Percentiles rank a stretch among this genome's conserved stretches.
phyloP scores from a whole-genome alignment of 2,329 filamentous ascomycete species.

The Apiospora rasikravindrae region DNA sequence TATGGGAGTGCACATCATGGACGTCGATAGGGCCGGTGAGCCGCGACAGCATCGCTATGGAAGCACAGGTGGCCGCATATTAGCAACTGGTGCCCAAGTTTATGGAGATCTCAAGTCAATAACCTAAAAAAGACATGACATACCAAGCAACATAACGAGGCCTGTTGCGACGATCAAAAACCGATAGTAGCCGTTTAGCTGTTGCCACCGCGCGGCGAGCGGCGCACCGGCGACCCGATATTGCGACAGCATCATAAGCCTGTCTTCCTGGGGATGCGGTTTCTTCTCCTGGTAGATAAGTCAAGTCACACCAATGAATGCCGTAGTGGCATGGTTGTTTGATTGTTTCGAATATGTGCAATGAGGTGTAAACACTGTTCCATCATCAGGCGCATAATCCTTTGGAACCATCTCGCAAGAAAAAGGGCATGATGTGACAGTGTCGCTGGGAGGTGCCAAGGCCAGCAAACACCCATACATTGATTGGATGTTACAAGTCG shows the following conservation, averaged over 20 bases:
- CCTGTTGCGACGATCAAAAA: background rate
- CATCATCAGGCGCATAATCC: background rate
- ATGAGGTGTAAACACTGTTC: background rate
- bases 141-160: background rate
- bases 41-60: background rate
- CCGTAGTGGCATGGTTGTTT: background rate
- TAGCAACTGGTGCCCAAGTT: background rate
- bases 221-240: background rate
- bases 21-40: constrained; percentile 1
- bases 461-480: background rate
- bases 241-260: background rate
- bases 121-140: background rate
- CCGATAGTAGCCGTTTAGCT: background rate
- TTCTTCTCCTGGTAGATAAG: background rate
- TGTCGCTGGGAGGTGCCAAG: background rate
- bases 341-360: background rate
- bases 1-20: background rate
- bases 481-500: background rate
- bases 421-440: background rate
- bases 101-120: background rate
- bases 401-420: background rate
- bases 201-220: background rate
- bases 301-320: background rate
- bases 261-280: background rate
- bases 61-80: background rate